Conservation (phyloP, 257 asterid species). For the Petrea volubilis region DNA sequence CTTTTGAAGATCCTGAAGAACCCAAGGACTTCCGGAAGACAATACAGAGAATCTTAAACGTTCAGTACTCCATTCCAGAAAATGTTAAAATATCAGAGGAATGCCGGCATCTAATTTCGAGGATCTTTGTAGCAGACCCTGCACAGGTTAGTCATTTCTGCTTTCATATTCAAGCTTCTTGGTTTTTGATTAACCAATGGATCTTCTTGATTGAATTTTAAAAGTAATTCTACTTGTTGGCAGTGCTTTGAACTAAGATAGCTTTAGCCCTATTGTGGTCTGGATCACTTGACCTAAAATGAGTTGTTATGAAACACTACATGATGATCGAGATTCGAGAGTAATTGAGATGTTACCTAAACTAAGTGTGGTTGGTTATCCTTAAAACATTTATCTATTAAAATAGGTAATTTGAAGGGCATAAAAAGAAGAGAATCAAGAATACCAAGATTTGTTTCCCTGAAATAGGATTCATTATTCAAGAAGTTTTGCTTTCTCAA, state of each 20-base stretch:
- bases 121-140: constrained; percentile 82
- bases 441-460: not conserved
- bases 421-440: not conserved
- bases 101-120: constrained; percentile 65
- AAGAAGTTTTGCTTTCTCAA: not conserved
- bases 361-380: not conserved
- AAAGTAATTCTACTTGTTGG: not conserved
- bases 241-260: not conserved
- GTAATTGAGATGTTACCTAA: not conserved
- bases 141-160: constrained; percentile 48
- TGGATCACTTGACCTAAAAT: not conserved
- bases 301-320: not conserved
- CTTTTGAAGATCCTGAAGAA: constrained; percentile 82
- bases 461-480: not conserved
- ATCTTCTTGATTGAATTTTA: not conserved
- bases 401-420: not conserved
- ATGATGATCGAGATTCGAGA: not conserved
- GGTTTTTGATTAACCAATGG: not conserved
- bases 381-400: not conserved
- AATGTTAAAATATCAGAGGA: constrained; percentile 59
- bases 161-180: not conserved
- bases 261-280: not conserved
- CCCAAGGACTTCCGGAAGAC: constrained; percentile 78
- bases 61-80: constrained; percentile 73
- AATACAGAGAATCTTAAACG: constrained; percentile 66